Evolutionary conservation across 805 yeast genomes (phyloP).

Genomic region (Saccharomyces kudriavzevii): DNA sequence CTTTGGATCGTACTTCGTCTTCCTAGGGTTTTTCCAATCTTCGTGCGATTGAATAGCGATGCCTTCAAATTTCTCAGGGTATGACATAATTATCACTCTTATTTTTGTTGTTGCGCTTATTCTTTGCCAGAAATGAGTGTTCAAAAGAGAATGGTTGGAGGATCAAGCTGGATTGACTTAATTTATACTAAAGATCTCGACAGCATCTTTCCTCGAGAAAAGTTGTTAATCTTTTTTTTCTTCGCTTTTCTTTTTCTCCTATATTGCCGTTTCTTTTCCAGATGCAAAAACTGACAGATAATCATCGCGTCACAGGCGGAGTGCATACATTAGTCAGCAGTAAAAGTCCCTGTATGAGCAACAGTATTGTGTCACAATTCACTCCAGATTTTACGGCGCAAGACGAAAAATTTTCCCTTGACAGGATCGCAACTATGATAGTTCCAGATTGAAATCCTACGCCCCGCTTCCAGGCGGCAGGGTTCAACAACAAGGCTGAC

Average conservation of each 20-base stretch:
- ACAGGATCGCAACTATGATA: too few species aligned
- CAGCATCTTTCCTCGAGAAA: background rate
- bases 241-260: background rate
- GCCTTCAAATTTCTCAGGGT: constrained; percentile 47
- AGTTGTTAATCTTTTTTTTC: background rate
- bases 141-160: background rate
- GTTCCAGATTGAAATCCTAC: too few species aligned
- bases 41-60: constrained; percentile 43
- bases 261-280: background rate
- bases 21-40: constrained; percentile 50
- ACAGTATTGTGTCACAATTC: background rate
- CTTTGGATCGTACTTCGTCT: constrained; percentile 44
- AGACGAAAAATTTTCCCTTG: too few species aligned
- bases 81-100: background rate
- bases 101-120: background rate
- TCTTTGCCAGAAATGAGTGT: background rate
- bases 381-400: background rate
- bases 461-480: too few species aligned
- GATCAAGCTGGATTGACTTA: background rate
- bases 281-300: background rate
- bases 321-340: background rate
- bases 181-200: background rate
- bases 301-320: background rate
- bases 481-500: too few species aligned
- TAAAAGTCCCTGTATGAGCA: background rate